Conservation (phyloP, 2,329 filamentous ascomycete species). For the Thermothelomyces thermophilus region DNA sequence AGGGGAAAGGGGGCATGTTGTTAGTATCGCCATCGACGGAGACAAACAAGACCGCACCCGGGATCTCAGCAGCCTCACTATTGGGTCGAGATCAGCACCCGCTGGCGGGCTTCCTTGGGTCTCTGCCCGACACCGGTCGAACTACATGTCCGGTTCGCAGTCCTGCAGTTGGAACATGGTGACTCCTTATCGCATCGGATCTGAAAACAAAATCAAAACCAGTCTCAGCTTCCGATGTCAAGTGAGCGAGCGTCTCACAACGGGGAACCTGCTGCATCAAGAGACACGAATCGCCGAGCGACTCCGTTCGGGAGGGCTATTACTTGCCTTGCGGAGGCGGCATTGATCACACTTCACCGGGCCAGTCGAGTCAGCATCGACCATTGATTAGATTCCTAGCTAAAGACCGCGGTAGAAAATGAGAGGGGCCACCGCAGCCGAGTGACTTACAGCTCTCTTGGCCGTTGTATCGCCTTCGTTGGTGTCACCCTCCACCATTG, state of each 20-base stretch:
- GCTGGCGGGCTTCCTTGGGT: slow-evolving; percentile 48
- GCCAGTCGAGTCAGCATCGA: slow-evolving; percentile 13
- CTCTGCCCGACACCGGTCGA: slow-evolving; percentile 49
- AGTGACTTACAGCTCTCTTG: slow-evolving; percentile 18
- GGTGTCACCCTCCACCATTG: slow-evolving; percentile 6
- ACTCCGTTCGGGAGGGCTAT: too few species aligned
- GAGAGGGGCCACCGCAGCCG: not conserved
- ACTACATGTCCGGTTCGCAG: slow-evolving; percentile 46
- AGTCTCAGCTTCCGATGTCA: not conserved
- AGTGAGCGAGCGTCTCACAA: not conserved
- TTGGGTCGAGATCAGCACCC: slow-evolving; percentile 54
- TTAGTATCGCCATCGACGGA: not conserved
- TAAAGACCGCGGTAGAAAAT: too few species aligned
- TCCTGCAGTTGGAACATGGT: slow-evolving; percentile 53
- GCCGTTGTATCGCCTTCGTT: slow-evolving; percentile 6
- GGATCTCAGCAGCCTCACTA: slow-evolving; percentile 39
- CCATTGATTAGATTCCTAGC: not conserved
- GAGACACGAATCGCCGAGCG: not conserved
- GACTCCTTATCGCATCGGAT: slow-evolving; percentile 54
- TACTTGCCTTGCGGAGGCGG: slow-evolving; percentile 24
- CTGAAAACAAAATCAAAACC: slow-evolving; percentile 28
- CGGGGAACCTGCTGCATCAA: not conserved
- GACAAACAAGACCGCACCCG: not conserved
- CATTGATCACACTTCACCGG: slow-evolving; percentile 38
- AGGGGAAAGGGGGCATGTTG: not conserved